phyloP scores from a whole-genome alignment of 2,329 filamentous ascomycete genomes.

The Penicillium sp. region DNA sequence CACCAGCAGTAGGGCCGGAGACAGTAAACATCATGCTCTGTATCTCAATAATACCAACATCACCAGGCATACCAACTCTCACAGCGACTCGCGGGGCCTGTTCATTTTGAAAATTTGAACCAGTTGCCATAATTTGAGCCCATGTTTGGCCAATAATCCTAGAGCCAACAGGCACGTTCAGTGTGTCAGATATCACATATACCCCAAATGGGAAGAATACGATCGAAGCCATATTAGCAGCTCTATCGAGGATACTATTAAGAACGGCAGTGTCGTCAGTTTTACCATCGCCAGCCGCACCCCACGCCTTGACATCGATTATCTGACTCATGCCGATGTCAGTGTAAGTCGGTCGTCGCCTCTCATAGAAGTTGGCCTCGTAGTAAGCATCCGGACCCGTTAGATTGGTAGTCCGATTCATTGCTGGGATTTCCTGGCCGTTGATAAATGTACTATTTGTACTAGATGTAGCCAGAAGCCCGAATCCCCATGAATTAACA shows the following conservation, averaged over 20 bases:
- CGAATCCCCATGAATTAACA: slow-evolving; percentile 21
- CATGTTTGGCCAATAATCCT: slow-evolving; percentile 58
- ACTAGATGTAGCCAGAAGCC: slow-evolving; percentile 11
- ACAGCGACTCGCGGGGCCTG: background rate
- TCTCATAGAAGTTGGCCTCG: slow-evolving; percentile 14
- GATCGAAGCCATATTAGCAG: slow-evolving; percentile 36
- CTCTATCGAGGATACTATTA: slow-evolving; percentile 18
- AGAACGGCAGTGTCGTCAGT: slow-evolving; percentile 39
- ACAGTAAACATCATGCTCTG: slow-evolving; percentile 33
- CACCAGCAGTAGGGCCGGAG: slow-evolving; percentile 32
- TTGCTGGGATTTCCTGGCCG: slow-evolving; percentile 9
- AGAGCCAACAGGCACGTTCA: slow-evolving; percentile 59
- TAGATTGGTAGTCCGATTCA: slow-evolving; percentile 11
- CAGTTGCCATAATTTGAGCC: slow-evolving; percentile 31
- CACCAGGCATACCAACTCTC: slow-evolving; percentile 25
- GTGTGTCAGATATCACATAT: slow-evolving; percentile 66
- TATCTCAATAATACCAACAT: slow-evolving; percentile 34
- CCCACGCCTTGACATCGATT: slow-evolving; percentile 35
- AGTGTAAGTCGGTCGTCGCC: slow-evolving; percentile 9
- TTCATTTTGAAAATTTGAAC: slow-evolving; percentile 25
- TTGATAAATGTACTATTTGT: slow-evolving; percentile 12
- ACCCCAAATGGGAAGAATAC: slow-evolving; percentile 73
- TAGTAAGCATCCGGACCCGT: slow-evolving; percentile 7
- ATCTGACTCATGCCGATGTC: slow-evolving; percentile 24
- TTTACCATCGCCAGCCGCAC: slow-evolving; percentile 49